phyloP scores from a whole-genome alignment of 805 yeast genomes.

The Yamadazyma insecticola region DNA sequence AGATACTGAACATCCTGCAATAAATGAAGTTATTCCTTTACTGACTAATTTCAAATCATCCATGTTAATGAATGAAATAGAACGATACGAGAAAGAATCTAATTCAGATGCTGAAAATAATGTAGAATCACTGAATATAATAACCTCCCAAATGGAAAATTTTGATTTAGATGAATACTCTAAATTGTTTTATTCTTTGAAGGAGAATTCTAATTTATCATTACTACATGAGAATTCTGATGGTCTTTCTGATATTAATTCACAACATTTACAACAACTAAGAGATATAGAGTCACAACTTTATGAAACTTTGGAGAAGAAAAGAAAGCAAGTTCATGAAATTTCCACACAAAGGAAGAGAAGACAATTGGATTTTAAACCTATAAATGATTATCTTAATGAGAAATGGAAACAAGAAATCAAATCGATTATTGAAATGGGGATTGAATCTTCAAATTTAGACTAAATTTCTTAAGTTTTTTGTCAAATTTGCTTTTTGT shows the following conservation, averaged over 20 bases:
- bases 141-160: no score
- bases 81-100: constrained; percentile 25
- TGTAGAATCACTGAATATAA: constrained; percentile 8
- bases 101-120: constrained; percentile 15
- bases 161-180: constrained; percentile 26
- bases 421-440: constrained; percentile 30
- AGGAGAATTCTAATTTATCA: constrained; percentile 38
- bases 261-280: constrained; percentile 23
- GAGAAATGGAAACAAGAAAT: constrained; percentile 50
- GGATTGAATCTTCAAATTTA: constrained; percentile 21
- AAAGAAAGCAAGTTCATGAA: constrained; percentile 40
- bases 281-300: constrained; percentile 20
- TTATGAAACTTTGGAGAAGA: constrained; percentile 22
- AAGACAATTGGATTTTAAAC: constrained; percentile 41
- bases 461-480: no score
- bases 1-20: no score
- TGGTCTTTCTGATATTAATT: constrained; percentile 34
- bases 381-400: constrained; percentile 41
- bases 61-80: constrained; percentile 14
- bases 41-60: constrained; percentile 4
- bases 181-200: constrained; percentile 35
- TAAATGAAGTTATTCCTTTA: no score
- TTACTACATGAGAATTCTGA: constrained; percentile 27
- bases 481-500: no score
- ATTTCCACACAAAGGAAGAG: constrained; percentile 38